Percentiles rank a stretch among this genome's conserved stretches.
Conservation (phyloP, 2,329 filamentous ascomycete genomes). For the Graphiopsis chlorocephala region DNA sequence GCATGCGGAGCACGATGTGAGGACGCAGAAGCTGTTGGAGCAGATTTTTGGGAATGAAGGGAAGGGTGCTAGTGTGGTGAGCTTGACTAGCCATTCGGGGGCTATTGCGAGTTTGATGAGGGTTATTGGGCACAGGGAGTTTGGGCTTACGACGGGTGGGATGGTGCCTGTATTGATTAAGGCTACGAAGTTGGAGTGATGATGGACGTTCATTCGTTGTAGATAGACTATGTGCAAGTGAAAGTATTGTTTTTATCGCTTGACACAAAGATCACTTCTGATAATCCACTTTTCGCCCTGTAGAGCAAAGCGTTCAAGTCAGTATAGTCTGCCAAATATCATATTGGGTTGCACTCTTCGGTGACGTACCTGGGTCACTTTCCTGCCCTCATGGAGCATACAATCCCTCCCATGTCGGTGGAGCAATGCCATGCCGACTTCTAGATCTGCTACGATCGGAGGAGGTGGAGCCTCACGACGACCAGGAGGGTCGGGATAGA, state of each 20-base stretch:
- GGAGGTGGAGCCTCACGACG: slow-evolving; percentile 38
- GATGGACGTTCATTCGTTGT: not conserved
- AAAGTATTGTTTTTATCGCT: slow-evolving; percentile 37
- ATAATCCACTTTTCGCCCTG: slow-evolving; percentile 87
- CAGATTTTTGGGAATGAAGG: slow-evolving; percentile 48
- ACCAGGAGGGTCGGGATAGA: slow-evolving; percentile 66
- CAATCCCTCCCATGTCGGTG: slow-evolving; percentile 89
- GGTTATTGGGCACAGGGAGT: slow-evolving; percentile 44
- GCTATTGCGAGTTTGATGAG: slow-evolving; percentile 55
- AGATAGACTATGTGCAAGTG: not conserved
- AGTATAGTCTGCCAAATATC: not conserved
- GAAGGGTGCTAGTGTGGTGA: slow-evolving; percentile 49
- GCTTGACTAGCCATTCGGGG: slow-evolving; percentile 58
- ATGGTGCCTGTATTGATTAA: slow-evolving; percentile 53
- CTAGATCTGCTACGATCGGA: slow-evolving; percentile 68
- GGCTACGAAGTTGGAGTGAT: slow-evolving; percentile 26
- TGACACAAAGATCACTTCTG: slow-evolving; percentile 75
- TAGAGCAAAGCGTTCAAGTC: not conserved
- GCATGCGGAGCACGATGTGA: slow-evolving; percentile 39
- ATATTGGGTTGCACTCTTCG: not conserved
- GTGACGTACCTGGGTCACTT: slow-evolving; percentile 56
- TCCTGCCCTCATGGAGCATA: slow-evolving; percentile 80
- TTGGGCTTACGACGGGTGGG: slow-evolving; percentile 48
- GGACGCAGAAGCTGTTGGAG: slow-evolving; percentile 42
- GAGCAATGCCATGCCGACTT: slow-evolving; percentile 81